These are phyloP conservation scores for Globisporangium orthogonon DNA, from an alignment of 352 stramenopile species.

Conservation along the genomic window DNA sequence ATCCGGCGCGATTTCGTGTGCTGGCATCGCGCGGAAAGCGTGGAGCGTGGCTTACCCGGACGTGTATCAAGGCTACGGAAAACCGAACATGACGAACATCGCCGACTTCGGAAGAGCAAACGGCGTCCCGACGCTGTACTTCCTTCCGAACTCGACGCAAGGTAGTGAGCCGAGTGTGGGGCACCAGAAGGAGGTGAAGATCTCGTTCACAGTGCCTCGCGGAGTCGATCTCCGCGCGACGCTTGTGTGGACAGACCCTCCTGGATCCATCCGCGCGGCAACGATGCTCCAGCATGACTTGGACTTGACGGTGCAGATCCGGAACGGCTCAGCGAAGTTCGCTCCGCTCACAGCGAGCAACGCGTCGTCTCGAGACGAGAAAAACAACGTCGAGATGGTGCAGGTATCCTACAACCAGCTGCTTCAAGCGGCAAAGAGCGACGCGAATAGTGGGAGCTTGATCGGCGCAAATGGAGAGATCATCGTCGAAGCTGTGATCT, in stretches of 20 bases:
- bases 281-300: constrained; percentile 74
- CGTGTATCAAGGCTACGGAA: constrained; percentile 75
- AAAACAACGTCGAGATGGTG: constrained; percentile 87
- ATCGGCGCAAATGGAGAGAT: constrained; percentile 40
- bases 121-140: constrained; percentile 42
- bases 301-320: constrained; percentile 61
- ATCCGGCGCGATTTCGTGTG: constrained; percentile 44
- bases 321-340: constrained; percentile 49
- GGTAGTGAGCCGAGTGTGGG: constrained; percentile 49
- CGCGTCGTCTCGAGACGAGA: constrained; percentile 39
- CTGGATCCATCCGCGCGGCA: constrained; percentile 53
- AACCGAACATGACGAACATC: constrained; percentile 77
- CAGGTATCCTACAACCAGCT: constrained; percentile 64
- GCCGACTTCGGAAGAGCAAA: constrained; percentile 34
- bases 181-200: constrained; percentile 50
- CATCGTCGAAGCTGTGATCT: constrained; percentile 65
- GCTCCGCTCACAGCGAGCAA: constrained; percentile 48
- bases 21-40: constrained; percentile 22
- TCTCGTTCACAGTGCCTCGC: constrained; percentile 63
- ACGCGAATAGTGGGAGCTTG: constrained; percentile 15
- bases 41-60: constrained; percentile 52
- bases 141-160: constrained; percentile 65
- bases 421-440: constrained; percentile 25
- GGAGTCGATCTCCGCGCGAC: constrained; percentile 64
- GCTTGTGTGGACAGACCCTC: constrained; percentile 73